Evolutionary conservation across 805 yeast species (phyloP).

Genomic region (Metschnikowia gelsemii): DNA sequence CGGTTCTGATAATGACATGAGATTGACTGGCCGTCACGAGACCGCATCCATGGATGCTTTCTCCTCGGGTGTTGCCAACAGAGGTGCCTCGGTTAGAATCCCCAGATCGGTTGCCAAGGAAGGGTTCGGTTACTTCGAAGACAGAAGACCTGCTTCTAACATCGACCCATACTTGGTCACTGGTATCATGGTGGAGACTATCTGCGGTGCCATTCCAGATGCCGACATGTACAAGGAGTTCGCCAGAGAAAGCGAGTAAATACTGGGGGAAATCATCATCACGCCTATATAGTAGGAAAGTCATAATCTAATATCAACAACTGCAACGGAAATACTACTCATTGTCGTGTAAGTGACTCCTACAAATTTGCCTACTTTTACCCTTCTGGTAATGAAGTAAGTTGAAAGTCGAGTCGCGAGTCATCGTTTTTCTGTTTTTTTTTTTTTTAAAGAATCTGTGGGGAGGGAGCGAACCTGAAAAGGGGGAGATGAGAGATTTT

Average conservation of each 20-base stretch:
- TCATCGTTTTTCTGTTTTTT: too few species aligned
- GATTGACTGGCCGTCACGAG: conserved; percentile 98
- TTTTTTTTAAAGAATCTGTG: too few species aligned
- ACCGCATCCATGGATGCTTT: conserved; percentile 91
- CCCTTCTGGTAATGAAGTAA: too few species aligned
- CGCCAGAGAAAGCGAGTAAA: conserved; percentile 60
- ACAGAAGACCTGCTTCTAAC: conserved; percentile 99
- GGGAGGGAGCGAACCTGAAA: too few species aligned
- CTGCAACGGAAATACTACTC: too few species aligned
- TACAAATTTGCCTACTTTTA: too few species aligned
- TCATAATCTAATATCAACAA: conserved; percentile 5
- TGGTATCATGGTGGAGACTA: conserved; percentile 96
- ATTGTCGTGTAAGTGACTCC: too few species aligned
- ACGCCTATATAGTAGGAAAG: conserved; percentile 1
- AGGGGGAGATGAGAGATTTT: too few species aligned
- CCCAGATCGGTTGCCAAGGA: conserved; percentile 98
- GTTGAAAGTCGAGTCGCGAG: too few species aligned
- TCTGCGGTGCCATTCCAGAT: conserved; percentile 90
- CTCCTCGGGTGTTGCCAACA: conserved; percentile 98
- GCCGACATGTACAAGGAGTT: conserved; percentile 92
- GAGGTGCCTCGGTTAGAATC: conserved; percentile 98
- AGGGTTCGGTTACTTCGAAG: conserved; percentile 98
- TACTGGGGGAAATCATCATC: not conserved
- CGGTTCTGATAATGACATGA: conserved; percentile 91
- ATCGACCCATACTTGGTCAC: conserved; percentile 98